Conservation (phyloP, 1,284 basidiomycete genomes). For the Cryptococcus sp. region DNA sequence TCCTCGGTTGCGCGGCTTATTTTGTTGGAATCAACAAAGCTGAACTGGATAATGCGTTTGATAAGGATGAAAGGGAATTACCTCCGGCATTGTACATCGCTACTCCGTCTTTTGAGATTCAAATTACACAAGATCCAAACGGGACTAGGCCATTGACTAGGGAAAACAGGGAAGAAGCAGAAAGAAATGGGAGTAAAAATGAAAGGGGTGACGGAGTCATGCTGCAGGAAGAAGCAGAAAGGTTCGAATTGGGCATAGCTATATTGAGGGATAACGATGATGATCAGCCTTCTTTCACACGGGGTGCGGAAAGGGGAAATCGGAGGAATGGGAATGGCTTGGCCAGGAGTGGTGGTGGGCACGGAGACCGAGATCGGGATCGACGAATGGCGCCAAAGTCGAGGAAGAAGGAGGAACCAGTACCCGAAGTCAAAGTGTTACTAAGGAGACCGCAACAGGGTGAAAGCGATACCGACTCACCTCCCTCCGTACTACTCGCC, state of each 20-base stretch:
- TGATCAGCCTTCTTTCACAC: slow-evolving; percentile 13
- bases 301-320: not conserved
- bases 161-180: slow-evolving; percentile 2
- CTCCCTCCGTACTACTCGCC: not conserved
- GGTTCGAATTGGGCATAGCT: slow-evolving; percentile 39
- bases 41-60: slow-evolving; percentile 1
- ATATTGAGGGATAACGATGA: slow-evolving; percentile 42
- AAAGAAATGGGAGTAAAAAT: slow-evolving; percentile 14
- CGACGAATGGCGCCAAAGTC: no score
- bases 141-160: slow-evolving; percentile 4
- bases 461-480: not conserved
- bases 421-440: not conserved
- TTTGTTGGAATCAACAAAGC: slow-evolving; percentile 21
- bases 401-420: not conserved
- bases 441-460: not conserved
- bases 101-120: slow-evolving; percentile 37
- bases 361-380: no score
- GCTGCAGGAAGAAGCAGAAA: slow-evolving; percentile 37
- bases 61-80: slow-evolving; percentile 6
- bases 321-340: no score
- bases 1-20: slow-evolving; percentile 35
- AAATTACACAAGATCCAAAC: slow-evolving; percentile 24
- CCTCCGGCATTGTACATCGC: slow-evolving; percentile 32
- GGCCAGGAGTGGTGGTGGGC: no score
- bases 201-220: slow-evolving; percentile 40